phyloP scores from a whole-genome alignment of 495 filamentous ascomycete genomes.

The Pseudomonodictys pantanalensis region DNA sequence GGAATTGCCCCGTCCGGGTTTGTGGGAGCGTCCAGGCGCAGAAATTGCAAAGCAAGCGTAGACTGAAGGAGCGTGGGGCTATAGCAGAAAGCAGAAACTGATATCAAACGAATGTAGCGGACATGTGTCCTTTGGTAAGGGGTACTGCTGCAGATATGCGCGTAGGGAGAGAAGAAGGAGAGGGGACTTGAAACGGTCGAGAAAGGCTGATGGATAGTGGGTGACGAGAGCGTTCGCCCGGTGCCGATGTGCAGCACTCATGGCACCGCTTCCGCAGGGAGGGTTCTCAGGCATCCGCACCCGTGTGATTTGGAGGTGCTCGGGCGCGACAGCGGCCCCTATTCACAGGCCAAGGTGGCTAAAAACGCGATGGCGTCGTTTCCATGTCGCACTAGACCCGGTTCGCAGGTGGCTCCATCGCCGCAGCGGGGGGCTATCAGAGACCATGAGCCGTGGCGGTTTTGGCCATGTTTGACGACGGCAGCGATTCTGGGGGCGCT shows the following conservation, averaged over 20 bases:
- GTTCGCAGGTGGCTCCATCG: background rate
- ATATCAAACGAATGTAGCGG: constrained; percentile 33
- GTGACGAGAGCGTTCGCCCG: constrained; percentile 2
- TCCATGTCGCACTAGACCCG: constrained; percentile 9
- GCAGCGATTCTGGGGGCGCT: background rate
- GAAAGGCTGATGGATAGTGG: constrained; percentile 23
- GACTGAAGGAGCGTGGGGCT: constrained; percentile 25
- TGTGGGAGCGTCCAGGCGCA: no score
- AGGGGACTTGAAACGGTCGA: constrained; percentile 26
- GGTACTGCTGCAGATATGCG: constrained; percentile 21
- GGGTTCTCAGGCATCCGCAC: constrained; percentile 8
- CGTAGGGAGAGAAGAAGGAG: constrained; percentile 17
- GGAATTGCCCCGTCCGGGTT: no score
- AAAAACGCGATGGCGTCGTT: background rate
- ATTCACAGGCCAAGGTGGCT: constrained; percentile 20
- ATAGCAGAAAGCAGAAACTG: constrained; percentile 23
- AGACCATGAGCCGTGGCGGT: constrained; percentile 19
- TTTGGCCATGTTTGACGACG: constrained; percentile 23
- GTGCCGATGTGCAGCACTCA: constrained; percentile 7
- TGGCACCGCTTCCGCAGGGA: constrained; percentile 21
- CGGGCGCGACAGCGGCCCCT: constrained; percentile 14
- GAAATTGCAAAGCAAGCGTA: constrained; percentile 6
- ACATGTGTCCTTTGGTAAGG: constrained; percentile 17
- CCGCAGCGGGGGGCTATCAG: constrained; percentile 2
- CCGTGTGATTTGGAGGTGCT: constrained; percentile 17